phyloP scores from a whole-genome alignment of 1,284 basidiomycete species.

The Tranzscheliella williamsii region DNA sequence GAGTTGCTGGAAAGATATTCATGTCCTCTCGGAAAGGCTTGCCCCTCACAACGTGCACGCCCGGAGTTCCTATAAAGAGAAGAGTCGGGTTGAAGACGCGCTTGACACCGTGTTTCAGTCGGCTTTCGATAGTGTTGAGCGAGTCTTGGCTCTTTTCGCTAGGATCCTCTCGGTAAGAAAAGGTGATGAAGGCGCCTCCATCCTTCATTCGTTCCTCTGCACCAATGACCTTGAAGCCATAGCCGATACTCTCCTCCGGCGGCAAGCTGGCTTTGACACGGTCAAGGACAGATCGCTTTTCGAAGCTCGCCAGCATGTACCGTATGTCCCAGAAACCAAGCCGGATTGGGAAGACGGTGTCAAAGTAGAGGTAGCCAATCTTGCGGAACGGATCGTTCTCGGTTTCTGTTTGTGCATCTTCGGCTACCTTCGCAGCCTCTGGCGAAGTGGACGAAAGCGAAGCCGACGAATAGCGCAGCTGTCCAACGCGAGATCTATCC shows the following conservation, averaged over 20 bases:
- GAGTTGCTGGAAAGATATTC: conserved; percentile 46
- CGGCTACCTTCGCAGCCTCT: conserved; percentile 35
- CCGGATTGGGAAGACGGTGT: conserved; percentile 52
- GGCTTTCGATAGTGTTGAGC: conserved; percentile 42
- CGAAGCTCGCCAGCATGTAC: conserved; percentile 33
- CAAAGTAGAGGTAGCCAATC: conserved; percentile 49
- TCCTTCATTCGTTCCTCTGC: conserved; percentile 49
- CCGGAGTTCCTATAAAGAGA: conserved; percentile 38
- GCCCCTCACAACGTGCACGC: conserved; percentile 51
- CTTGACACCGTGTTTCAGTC: conserved; percentile 35
- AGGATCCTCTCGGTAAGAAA: conserved; percentile 30
- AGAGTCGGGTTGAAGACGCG: conserved; percentile 32
- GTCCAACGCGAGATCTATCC: neutral
- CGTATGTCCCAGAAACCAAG: conserved; percentile 50
- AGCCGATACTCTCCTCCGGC: conserved; percentile 32
- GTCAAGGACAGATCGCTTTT: conserved; percentile 33
- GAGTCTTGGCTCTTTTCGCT: conserved; percentile 30
- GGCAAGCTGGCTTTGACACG: conserved; percentile 41
- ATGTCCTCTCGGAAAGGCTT: conserved; percentile 54
- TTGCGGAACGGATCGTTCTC: conserved; percentile 39
- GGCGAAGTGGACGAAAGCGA: conserved; percentile 29
- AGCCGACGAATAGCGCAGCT: conserved; percentile 19
- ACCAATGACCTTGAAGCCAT: conserved; percentile 51
- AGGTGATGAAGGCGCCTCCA: conserved; percentile 48
- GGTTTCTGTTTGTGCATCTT: conserved; percentile 30